Percentiles rank a stretch among this genome's conserved stretches.
phyloP scores from a whole-genome alignment of 306 rosid genomes.

The Trichosanthes truncata region DNA sequence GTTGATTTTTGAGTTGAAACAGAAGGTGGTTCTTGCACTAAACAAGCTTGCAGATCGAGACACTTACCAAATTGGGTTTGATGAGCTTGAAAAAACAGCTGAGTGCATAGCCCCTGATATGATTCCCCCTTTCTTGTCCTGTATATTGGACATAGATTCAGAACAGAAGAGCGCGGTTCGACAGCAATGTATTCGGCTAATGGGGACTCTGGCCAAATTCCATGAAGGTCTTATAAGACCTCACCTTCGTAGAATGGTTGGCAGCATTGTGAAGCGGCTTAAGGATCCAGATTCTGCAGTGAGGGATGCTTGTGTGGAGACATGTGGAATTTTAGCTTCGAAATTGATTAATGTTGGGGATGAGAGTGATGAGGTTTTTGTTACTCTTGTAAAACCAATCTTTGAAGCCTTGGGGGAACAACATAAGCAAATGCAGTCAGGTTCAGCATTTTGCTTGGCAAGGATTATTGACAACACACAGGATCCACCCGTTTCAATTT shows the following conservation, averaged over 20 bases:
- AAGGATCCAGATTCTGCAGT: slow-evolving; percentile 58
- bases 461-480: slow-evolving; percentile 42
- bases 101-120: slow-evolving; percentile 42
- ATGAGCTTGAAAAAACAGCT: slow-evolving; percentile 47
- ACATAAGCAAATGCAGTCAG: slow-evolving; percentile 58
- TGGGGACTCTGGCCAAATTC: slow-evolving; percentile 31
- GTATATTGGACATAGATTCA: slow-evolving; percentile 55
- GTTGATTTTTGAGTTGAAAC: slow-evolving; percentile 42
- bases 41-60: slow-evolving; percentile 82
- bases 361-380: slow-evolving; percentile 33
- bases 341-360: slow-evolving; percentile 20
- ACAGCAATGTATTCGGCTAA: slow-evolving; percentile 50
- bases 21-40: slow-evolving; percentile 38
- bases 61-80: slow-evolving; percentile 56
- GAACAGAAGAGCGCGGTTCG: slow-evolving; percentile 53
- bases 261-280: slow-evolving; percentile 59
- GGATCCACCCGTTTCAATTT: slow-evolving; percentile 46
- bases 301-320: slow-evolving; percentile 59
- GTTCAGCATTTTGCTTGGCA: slow-evolving; percentile 60
- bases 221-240: slow-evolving; percentile 32
- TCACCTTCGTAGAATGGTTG: slow-evolving; percentile 51
- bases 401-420: slow-evolving; percentile 81
- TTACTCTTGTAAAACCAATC: slow-evolving; percentile 45
- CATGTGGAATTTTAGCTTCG: slow-evolving; percentile 37
- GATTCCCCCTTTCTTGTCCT: slow-evolving; percentile 48